phyloP scores from a whole-genome alignment of 768 basidiomycete species.

The Exsudoporus frostii region DNA sequence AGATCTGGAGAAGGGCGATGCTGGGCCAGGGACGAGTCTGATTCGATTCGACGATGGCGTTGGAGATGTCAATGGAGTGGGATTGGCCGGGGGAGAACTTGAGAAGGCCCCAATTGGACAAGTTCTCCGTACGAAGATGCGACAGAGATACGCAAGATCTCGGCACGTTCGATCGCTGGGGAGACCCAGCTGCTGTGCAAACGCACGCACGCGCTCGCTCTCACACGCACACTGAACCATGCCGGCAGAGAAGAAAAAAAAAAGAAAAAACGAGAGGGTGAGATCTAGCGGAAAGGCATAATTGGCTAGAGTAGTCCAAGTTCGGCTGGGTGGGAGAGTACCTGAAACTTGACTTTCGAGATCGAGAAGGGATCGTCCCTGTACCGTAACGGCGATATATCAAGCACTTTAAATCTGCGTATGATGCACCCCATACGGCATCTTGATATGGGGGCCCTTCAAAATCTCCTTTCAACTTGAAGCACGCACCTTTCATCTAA shows the following conservation, averaged over 20 bases:
- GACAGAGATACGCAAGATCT: conserved; percentile 19
- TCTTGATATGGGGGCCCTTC: conserved; percentile 28
- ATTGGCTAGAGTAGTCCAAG: conserved; percentile 25
- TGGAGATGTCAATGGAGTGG: conserved; percentile 30
- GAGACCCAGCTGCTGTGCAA: conserved; percentile 16
- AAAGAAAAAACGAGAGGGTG: conserved; percentile 10
- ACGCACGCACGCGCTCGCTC: conserved; percentile 8
- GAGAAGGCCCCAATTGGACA: conserved; percentile 21
- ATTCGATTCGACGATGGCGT: conserved; percentile 32
- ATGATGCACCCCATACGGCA: conserved; percentile 35
- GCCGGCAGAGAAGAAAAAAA: conserved; percentile 22
- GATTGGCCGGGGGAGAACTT: conserved; percentile 27
- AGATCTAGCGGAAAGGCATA: conserved; percentile 23
- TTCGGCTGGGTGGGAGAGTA: conserved; percentile 31
- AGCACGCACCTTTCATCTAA: conserved; percentile 35
- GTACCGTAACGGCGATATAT: conserved; percentile 34
- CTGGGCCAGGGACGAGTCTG: conserved; percentile 17
- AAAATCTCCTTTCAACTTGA: conserved; percentile 23
- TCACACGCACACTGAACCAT: conserved; percentile 19
- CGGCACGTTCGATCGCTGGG: conserved; percentile 13
- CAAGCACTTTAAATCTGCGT: conserved; percentile 33
- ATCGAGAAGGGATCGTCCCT: conserved; percentile 39
- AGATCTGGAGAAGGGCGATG: conserved; percentile 29
- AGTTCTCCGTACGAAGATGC: conserved; percentile 28
- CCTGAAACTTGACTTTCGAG: conserved; percentile 36